Evolutionary conservation across 352 stramenopile species (phyloP).

Genomic region (Phytopythium cucurbitacearum): DNA sequence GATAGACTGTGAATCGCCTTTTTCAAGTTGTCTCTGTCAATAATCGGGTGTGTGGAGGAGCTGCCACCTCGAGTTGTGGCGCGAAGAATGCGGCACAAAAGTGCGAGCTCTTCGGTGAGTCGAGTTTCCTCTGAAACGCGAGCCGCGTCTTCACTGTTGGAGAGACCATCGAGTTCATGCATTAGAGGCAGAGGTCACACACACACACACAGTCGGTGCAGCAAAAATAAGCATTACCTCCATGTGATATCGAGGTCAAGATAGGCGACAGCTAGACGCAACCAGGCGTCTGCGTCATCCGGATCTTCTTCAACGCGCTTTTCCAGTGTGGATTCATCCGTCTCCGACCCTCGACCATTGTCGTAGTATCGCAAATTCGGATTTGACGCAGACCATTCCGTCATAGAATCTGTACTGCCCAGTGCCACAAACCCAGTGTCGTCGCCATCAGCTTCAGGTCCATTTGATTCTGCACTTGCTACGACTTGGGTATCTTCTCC

Average conservation of each 20-base stretch:
- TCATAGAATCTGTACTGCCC: no score
- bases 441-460: no score
- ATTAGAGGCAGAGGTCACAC: background rate
- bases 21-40: conserved; percentile 22
- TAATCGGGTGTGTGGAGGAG: conserved; percentile 5
- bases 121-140: conserved; percentile 16
- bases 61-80: conserved; percentile 6
- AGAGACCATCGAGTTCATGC: conserved; percentile 3
- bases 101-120: conserved; percentile 21
- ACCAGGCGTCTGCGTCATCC: conserved; percentile 33
- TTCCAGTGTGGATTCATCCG: conserved; percentile 19
- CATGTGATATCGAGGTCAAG: conserved; percentile 33
- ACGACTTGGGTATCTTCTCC: no score
- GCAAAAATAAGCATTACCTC: conserved; percentile 17
- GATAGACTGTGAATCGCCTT: conserved; percentile 31
- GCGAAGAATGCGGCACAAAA: conserved; percentile 21
- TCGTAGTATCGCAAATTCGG: conserved; percentile 21
- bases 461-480: no score
- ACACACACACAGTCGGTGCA: background rate
- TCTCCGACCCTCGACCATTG: conserved; percentile 11
- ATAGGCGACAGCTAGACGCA: conserved; percentile 45
- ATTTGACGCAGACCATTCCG: no score
- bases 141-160: conserved; percentile 22
- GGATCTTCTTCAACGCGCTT: conserved; percentile 21
- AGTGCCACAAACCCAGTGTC: no score